Conservation (phyloP, 495 filamentous ascomycete genomes). For the Xylaria castorea region DNA sequence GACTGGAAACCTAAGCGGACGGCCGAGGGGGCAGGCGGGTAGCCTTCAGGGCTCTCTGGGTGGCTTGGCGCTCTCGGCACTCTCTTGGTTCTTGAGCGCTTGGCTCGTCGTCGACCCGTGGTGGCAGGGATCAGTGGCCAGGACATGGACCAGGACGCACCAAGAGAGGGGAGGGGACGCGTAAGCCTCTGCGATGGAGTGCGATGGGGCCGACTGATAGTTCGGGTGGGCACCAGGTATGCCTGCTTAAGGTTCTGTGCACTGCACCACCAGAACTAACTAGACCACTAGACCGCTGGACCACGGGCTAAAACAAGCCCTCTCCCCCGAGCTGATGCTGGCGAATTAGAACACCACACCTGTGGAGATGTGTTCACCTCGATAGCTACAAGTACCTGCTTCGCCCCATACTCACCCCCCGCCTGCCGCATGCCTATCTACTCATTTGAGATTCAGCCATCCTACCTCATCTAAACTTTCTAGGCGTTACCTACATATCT, state of each 20-base stretch:
- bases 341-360: not conserved
- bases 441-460: no score
- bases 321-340: not conserved
- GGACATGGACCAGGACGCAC: slow-evolving; percentile 26
- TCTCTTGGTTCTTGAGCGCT: slow-evolving; percentile 26
- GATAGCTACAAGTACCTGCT: slow-evolving; percentile 3
- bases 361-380: not conserved
- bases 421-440: not conserved
- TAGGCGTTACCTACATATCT: not conserved
- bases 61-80: slow-evolving; percentile 33
- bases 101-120: slow-evolving; percentile 37
- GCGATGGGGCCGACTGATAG: slow-evolving; percentile 13
- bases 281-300: not conserved
- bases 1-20: not conserved
- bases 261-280: no score
- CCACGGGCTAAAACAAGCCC: slow-evolving; percentile 12
- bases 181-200: slow-evolving; percentile 44
- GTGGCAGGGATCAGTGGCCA: slow-evolving; percentile 37
- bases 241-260: not conserved
- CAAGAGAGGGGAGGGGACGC: slow-evolving; percentile 45
- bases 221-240: not conserved
- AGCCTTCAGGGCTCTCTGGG: slow-evolving; percentile 14
- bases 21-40: slow-evolving; percentile 16
- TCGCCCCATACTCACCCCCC: not conserved
- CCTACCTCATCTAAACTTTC: no score